Percentiles rank a stretch among this genome's conserved stretches.
Conservation (phyloP, 257 asterid species). For the Nicotiana attenuata region DNA sequence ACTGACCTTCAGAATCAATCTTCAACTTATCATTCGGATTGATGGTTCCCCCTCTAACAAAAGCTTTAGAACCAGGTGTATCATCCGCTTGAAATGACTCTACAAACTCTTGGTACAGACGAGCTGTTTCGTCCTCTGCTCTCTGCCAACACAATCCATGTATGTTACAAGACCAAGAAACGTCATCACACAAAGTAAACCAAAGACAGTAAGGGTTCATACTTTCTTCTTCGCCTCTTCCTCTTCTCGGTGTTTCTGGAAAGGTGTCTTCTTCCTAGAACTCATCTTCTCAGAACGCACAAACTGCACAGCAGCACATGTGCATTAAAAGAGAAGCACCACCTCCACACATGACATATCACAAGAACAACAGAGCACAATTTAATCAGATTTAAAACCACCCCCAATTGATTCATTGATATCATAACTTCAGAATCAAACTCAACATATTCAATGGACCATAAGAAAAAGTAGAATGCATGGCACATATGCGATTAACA, state of each 20-base stretch:
- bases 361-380: background rate
- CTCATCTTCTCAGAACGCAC: conserved; percentile 41
- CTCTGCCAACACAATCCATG: conserved; percentile 35
- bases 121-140: conserved; percentile 86
- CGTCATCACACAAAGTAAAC: too few relatives aligned
- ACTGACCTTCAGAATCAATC: conserved; percentile 65
- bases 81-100: conserved; percentile 77
- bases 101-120: conserved; percentile 72
- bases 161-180: too few relatives aligned
- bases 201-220: background rate
- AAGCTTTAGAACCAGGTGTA: conserved; percentile 80
- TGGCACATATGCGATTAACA: too few relatives aligned
- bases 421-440: too few relatives aligned
- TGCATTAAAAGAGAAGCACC: background rate
- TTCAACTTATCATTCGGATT: conserved; percentile 71
- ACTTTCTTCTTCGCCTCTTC: conserved; percentile 92
- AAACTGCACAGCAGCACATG: background rate
- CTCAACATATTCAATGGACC: too few relatives aligned
- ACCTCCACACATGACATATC: background rate
- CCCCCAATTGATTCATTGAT: background rate
- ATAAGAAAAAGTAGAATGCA: too few relatives aligned
- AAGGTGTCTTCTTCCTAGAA: conserved; percentile 84
- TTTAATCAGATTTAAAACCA: background rate
- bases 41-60: conserved; percentile 82
- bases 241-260: conserved; percentile 94